phyloP scores from a whole-genome alignment of 2,329 filamentous ascomycete species.

The Apiospora koreana region DNA sequence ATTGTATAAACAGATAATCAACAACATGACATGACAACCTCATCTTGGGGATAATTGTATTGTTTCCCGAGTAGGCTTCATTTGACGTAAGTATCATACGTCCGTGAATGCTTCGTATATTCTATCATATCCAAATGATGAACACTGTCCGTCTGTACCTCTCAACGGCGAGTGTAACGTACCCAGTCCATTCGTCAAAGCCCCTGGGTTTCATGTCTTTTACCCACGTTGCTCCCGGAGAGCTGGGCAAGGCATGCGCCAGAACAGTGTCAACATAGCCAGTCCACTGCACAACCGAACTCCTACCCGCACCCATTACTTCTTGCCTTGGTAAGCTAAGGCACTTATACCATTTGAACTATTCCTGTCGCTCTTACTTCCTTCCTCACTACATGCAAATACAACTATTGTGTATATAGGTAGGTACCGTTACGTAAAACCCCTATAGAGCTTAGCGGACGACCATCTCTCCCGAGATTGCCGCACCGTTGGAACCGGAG shows the following conservation, averaged over 20 bases:
- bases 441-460: not conserved
- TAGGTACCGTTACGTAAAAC: not conserved
- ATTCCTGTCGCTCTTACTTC: not conserved
- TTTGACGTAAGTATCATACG: not conserved
- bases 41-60: not conserved
- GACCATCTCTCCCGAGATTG: not conserved
- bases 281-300: not conserved
- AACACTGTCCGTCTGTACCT: not conserved
- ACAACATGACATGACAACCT: not conserved
- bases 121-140: not conserved
- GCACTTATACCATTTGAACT: not conserved
- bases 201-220: not conserved
- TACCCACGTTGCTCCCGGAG: not conserved
- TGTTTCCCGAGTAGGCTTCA: conserved; percentile 12
- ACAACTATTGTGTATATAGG: not conserved
- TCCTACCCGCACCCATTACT: not conserved
- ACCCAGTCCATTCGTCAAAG: not conserved
- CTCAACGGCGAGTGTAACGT: not conserved
- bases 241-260: not conserved
- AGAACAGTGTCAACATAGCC: not conserved
- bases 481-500: not conserved
- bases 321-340: not conserved
- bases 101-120: not conserved
- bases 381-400: not conserved
- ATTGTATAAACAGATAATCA: conserved; percentile 9